Conservation (phyloP, 1,139 yeast species). For the Geotrichum candidum region DNA sequence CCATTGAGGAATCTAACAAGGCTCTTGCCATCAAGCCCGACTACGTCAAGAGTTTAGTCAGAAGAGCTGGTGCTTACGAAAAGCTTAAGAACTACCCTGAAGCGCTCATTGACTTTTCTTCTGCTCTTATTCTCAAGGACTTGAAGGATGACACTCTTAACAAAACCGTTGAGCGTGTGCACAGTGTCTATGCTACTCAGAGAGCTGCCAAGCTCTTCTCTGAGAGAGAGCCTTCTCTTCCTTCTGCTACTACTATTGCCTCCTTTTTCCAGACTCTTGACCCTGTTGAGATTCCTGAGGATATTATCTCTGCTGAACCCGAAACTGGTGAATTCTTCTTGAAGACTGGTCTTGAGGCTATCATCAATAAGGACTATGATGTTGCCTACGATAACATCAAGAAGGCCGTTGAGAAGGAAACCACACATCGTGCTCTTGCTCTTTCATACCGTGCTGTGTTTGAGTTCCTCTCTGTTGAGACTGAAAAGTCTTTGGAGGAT, state of each 20-base stretch:
- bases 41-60: constrained; percentile 78
- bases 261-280: constrained; percentile 79
- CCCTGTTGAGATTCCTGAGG: constrained; percentile 34
- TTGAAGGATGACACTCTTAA: constrained; percentile 75
- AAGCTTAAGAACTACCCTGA: constrained; percentile 68
- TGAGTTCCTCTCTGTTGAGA: constrained; percentile 73
- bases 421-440: constrained; percentile 53
- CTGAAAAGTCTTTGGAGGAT: constrained; percentile 52
- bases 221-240: constrained; percentile 53
- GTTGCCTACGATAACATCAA: constrained; percentile 63
- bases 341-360: constrained; percentile 58
- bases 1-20: constrained; percentile 76
- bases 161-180: constrained; percentile 76
- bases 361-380: constrained; percentile 67
- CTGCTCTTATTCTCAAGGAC: constrained; percentile 41
- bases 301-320: constrained; percentile 44
- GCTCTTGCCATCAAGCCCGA: constrained; percentile 88
- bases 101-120: constrained; percentile 88
- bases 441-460: constrained; percentile 79
- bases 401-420: constrained; percentile 51
- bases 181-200: constrained; percentile 62
- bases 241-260: constrained; percentile 78
- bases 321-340: constrained; percentile 58
- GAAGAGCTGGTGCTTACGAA: constrained; percentile 74
- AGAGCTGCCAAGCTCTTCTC: constrained; percentile 53